Base-by-base conservation (phyloP, 2,329 filamentous ascomycete species). In the Diplodia intermedia region DNA sequence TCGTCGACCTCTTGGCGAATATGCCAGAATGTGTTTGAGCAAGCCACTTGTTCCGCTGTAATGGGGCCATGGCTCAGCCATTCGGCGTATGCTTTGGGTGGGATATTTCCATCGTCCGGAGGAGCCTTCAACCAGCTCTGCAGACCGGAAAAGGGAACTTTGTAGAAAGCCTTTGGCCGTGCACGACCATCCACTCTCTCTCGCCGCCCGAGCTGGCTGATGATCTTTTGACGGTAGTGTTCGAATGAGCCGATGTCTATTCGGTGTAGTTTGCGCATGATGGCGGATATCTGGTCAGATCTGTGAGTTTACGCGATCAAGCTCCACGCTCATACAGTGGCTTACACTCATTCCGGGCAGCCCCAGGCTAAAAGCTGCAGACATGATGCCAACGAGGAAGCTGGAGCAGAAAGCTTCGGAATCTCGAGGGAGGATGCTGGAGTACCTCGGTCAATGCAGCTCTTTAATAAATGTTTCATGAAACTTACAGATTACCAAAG, bases 301-400 rank as follows among this genome's bases (percentile, higher is more conserved):
- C 14, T 29, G 15, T 55, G 26, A 33, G 50, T 15, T 2, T 6
- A 3, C 1, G 12, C 12, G 3, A 26, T 26, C 29, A 8, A 11
- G 3, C 4, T 4, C 26, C 26, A 43, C 0, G 15, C 0, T 31
- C 15, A 31, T 15, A 23, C 14, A 12, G 8, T 15, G 8, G 23
- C 55, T 47, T 29, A 60, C 55, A 14, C 20, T 40, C 15, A 43
- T 26, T 12, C 55, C 38, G 1, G 55, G 55, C 1, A 60, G 38
- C 14, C 55, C 55, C 2, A 60, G n/a, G 20, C 55, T 60, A 6
- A 60, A 60, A 7, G 38, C 38, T 14, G 55, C 36, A 43, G 55
- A 60, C 55, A 60, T 60, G 14, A 60, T 18, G 7, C 55, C 55
- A 26, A 60, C 55, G 5, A 60, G 55, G 12, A 60, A 60, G 7